phyloP scores from a whole-genome alignment of 2,329 filamentous ascomycete genomes.

The Fusarium nanum region DNA sequence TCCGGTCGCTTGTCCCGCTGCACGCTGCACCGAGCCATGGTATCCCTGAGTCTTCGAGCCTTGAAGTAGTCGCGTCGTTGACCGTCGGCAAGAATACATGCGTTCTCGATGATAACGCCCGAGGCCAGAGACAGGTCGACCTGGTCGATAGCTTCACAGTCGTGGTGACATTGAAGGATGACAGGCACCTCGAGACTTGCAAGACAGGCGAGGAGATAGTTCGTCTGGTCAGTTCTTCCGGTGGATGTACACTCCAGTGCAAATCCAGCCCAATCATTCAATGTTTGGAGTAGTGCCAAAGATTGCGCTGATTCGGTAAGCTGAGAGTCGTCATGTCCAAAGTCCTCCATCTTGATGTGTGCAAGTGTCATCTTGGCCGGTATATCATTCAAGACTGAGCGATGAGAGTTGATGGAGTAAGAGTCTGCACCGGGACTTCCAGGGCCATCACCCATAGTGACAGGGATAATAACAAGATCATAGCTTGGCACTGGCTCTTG shows the following conservation, averaged over 20 bases:
- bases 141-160: conserved; percentile 25
- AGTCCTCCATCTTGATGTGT: neutral
- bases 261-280: neutral
- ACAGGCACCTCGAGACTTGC: conserved; percentile 13
- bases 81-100: conserved; percentile 30
- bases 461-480: conserved; percentile 1
- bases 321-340: neutral
- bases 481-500: neutral
- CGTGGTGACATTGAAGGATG: conserved; percentile 28
- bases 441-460: neutral
- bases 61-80: conserved; percentile 34
- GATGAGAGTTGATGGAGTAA: neutral
- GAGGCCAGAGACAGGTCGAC: conserved; percentile 22
- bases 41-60: conserved; percentile 22
- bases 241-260: neutral
- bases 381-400: neutral
- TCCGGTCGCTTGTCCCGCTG: conserved; percentile 30
- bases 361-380: neutral
- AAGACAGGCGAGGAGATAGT: conserved; percentile 13
- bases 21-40: conserved; percentile 20
- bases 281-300: neutral
- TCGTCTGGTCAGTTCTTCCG: conserved; percentile 5
- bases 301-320: neutral
- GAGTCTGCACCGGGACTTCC: neutral
- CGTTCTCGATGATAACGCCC: conserved; percentile 33